Evolutionary conservation across 78 protist species (phyloP).

Genomic region (Dictyostelium intermedium): DNA sequence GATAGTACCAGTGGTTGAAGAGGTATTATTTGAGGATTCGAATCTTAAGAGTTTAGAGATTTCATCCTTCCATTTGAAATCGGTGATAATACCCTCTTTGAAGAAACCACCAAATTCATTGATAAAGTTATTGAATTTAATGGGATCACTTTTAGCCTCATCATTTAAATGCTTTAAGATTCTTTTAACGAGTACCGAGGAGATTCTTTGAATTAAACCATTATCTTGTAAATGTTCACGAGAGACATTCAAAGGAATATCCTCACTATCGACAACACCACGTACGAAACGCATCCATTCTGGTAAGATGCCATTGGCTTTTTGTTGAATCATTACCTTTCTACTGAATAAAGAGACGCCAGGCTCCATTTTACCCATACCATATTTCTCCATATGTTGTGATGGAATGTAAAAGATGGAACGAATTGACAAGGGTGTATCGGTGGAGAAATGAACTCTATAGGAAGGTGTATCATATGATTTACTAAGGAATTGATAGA

Average conservation of each 20-base stretch:
- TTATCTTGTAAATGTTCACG: slow-evolving; percentile 95
- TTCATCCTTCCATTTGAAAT: slow-evolving; percentile 71
- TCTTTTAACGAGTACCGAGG: slow-evolving; percentile 56
- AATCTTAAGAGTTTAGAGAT: slow-evolving; percentile 87
- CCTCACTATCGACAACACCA: slow-evolving; percentile 96
- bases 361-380: slow-evolving; percentile 92
- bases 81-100: slow-evolving; percentile 93
- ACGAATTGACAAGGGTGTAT: slow-evolving; percentile 85
- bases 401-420: slow-evolving; percentile 91
- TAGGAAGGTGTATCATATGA: slow-evolving; percentile 84
- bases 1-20: background rate
- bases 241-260: slow-evolving; percentile 95
- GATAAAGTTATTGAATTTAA: slow-evolving; percentile 69
- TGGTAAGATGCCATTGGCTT: slow-evolving; percentile 89
- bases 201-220: slow-evolving; percentile 81
- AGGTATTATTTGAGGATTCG: slow-evolving; percentile 26
- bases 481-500: slow-evolving; percentile 81
- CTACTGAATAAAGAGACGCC: slow-evolving; percentile 93
- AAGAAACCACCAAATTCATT: slow-evolving; percentile 83
- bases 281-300: slow-evolving; percentile 91
- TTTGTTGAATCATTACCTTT: slow-evolving; percentile 91
- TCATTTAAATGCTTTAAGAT: slow-evolving; percentile 75
- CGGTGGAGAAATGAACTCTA: slow-evolving; percentile 86
- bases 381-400: slow-evolving; percentile 90
- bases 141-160: slow-evolving; percentile 80